Percentiles rank a stretch among this genome's conserved stretches.
phyloP scores from a whole-genome alignment of 2,329 filamentous ascomycete species.

The Clarireedia sp. region DNA sequence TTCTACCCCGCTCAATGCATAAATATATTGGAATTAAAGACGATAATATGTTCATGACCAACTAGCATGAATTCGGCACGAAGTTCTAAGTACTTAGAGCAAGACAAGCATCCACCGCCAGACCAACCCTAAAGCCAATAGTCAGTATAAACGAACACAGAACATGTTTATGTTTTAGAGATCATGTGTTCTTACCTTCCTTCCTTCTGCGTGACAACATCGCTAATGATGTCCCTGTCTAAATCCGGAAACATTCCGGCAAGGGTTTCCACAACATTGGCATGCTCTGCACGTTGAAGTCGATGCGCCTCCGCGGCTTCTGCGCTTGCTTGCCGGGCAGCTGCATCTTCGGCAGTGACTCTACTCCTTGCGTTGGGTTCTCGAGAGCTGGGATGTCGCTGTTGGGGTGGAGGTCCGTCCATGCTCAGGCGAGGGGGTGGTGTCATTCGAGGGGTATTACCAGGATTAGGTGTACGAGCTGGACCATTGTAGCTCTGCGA shows the following conservation, averaged over 20 bases:
- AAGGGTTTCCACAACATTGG: slow-evolving; percentile 86
- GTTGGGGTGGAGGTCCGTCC: slow-evolving; percentile 18
- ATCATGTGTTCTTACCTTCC: slow-evolving; percentile 57
- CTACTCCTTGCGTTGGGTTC: slow-evolving; percentile 16
- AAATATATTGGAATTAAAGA: slow-evolving; percentile 6
- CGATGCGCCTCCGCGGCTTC: slow-evolving; percentile 81
- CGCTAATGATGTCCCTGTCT: slow-evolving; percentile 88
- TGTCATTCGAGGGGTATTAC: slow-evolving; percentile 32
- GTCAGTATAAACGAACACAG: slow-evolving; percentile 19
- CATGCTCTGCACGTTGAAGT: slow-evolving; percentile 76
- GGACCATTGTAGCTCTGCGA: slow-evolving; percentile 29
- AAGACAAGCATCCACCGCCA: slow-evolving; percentile 80
- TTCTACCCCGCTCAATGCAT: slow-evolving; percentile 9
- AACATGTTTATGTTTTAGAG: background rate
- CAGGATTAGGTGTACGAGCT: slow-evolving; percentile 38
- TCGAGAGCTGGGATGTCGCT: slow-evolving; percentile 13
- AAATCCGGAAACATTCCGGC: slow-evolving; percentile 95
- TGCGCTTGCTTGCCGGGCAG: slow-evolving; percentile 81
- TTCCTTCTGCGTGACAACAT: slow-evolving; percentile 93
- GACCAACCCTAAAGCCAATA: slow-evolving; percentile 54
- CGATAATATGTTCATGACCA: slow-evolving; percentile 5
- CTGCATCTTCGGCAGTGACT: slow-evolving; percentile 74
- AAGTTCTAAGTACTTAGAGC: slow-evolving; percentile 43
- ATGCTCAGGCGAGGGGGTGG: slow-evolving; percentile 24
- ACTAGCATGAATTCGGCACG: background rate